Base-by-base conservation (phyloP, 1,284 basidiomycete species). In the Rhizoctonia solani region DNA sequence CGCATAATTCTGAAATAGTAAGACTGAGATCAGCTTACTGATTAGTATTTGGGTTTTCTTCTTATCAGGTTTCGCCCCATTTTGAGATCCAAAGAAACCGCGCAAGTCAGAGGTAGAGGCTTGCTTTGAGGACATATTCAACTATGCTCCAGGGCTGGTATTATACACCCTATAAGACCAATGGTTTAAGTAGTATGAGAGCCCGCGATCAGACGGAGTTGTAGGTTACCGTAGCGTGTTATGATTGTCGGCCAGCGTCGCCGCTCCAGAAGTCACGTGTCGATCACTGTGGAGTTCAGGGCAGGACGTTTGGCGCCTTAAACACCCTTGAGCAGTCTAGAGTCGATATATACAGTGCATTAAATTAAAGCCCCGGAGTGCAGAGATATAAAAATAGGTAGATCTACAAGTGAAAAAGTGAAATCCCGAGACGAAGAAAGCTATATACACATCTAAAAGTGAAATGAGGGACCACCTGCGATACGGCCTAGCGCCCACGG, bases 1-100 rank as follows among this genome's bases (percentile, higher is more conserved):
- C 16, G 16, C n/a, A 9, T 30, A 16, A 47, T 6, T 27, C 16
- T 30, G 21, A 46, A 9, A 34, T 11, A 58, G 41, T 30, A 14
- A 16, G 5, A 5, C n/a, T 16, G 16, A 44, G 6, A 44, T 4
- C n/a, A n/a, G 8, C 46, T 61, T 6, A 50, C 58, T 61, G 27
- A 61, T 61, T 14, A 61, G 58, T 19, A 61, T 61, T 39, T 61
- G 58, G 8, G 13, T 29, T 11, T 49, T 61, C 58, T 61, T 61
- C 30, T 61, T 61, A 11, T n/a, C 42, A 19, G 58, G 58, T 19
- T 61, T 61, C 30, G 46, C 30, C 11, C 44, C 39, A 27, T 32
- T 61, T 39, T 61, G 58, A 25, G 58, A 46, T 32, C 25, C 42
- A 47, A 58, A 58, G 55, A 58, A 58, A 19, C 42, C 29, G 6